Evolutionary conservation across 2,329 filamentous ascomycete species (phyloP).

Genomic region (Cladosporium sp.): DNA sequence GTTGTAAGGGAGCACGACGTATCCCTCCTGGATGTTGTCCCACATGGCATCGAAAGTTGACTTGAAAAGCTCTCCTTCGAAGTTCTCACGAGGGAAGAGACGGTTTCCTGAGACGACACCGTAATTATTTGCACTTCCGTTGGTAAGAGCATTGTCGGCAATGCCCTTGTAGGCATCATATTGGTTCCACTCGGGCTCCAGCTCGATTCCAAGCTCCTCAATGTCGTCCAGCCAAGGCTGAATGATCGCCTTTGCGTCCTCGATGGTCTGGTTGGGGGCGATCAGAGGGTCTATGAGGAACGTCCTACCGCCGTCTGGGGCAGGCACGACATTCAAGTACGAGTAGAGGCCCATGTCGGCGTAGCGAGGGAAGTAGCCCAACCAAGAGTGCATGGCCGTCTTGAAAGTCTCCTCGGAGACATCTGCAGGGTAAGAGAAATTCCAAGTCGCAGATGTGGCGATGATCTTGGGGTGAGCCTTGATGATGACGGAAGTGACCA

Average conservation of each 20-base stretch:
- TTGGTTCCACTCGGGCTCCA: slow-evolving; percentile 8
- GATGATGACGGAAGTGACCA: slow-evolving; percentile 19
- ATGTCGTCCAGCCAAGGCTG: slow-evolving; percentile 19
- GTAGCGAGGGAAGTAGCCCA: slow-evolving; percentile 23
- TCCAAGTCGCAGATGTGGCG: slow-evolving; percentile 11
- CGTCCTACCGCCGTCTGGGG: neutral
- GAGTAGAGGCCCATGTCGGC: slow-evolving; percentile 14
- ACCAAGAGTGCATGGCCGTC: slow-evolving; percentile 22
- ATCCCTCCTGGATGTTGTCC: slow-evolving; percentile 9
- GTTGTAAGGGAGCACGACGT: slow-evolving; percentile 13
- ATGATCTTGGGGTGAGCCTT: slow-evolving; percentile 16
- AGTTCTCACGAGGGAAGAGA: slow-evolving; percentile 13
- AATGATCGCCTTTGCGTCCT: slow-evolving; percentile 16
- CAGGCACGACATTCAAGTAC: slow-evolving; percentile 11
- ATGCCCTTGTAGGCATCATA: slow-evolving; percentile 11
- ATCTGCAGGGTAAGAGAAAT: slow-evolving; percentile 18
- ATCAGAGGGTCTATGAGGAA: slow-evolving; percentile 32
- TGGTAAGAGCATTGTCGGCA: slow-evolving; percentile 10
- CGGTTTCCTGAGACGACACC: slow-evolving; percentile 7
- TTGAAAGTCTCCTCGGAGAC: slow-evolving; percentile 27
- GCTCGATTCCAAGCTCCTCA: slow-evolving; percentile 7
- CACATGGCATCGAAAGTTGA: slow-evolving; percentile 10
- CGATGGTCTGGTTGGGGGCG: slow-evolving; percentile 22
- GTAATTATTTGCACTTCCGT: slow-evolving; percentile 11
- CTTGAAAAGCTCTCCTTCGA: slow-evolving; percentile 10